Conservation (phyloP, 2,329 filamentous ascomycete genomes). For the Fusarium sp. region DNA sequence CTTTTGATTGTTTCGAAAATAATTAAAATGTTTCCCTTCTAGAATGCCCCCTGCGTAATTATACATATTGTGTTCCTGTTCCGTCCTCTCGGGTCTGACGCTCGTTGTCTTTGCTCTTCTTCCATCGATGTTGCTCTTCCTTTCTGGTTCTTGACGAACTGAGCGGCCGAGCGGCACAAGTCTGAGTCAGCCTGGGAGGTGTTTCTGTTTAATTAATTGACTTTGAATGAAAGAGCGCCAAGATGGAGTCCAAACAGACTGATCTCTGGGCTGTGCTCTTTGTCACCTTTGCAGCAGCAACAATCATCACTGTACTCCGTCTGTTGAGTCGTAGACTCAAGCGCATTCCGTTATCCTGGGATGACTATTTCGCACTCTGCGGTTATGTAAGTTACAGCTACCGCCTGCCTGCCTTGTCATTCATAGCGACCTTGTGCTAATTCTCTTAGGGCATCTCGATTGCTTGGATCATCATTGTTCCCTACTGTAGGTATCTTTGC, state of each 20-base stretch:
- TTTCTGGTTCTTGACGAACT: conserved; percentile 18
- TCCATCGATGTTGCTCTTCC: conserved; percentile 3
- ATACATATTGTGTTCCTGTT: conserved; percentile 24
- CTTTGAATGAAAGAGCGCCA: not conserved
- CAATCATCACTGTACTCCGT: conserved; percentile 29
- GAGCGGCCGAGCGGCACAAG: conserved; percentile 1
- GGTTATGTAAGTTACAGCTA: conserved; percentile 26
- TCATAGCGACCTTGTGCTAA: not conserved
- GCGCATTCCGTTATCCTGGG: conserved; percentile 33
- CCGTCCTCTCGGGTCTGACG: conserved; percentile 17
- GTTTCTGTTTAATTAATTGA: not conserved
- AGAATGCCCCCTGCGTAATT: conserved; percentile 8
- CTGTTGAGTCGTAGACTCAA: conserved; percentile 40
- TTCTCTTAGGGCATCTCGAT: conserved; percentile 22
- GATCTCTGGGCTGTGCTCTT: conserved; percentile 36
- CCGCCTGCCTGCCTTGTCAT: not conserved
- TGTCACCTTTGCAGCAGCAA: conserved; percentile 41
- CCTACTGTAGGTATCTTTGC: conserved; percentile 28
- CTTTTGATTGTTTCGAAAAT: conserved; percentile 3
- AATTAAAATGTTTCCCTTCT: conserved; percentile 12
- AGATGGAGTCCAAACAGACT: conserved; percentile 33
- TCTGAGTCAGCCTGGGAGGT: not conserved
- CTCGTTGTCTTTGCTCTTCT: conserved; percentile 1
- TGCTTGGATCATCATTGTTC: conserved; percentile 39
- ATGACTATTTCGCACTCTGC: conserved; percentile 44